Evolutionary conservation across 305 asterid genomes (phyloP).

Genomic region (Fraxinus paxiana): DNA sequence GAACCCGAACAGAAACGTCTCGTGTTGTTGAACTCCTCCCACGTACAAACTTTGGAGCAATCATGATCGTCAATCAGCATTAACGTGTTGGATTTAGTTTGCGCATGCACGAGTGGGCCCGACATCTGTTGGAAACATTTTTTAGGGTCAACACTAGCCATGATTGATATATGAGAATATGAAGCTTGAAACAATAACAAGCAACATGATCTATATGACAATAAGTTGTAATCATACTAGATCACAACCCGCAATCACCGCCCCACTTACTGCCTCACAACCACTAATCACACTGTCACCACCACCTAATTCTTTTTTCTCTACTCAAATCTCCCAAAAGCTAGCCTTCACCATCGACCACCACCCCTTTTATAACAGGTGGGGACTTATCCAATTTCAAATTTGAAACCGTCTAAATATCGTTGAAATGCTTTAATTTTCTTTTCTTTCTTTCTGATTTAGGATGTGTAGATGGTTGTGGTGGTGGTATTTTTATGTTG

Average conservation of each 20-base stretch:
- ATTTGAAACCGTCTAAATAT: not conserved
- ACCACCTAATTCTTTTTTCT: not conserved
- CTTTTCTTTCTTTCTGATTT: not conserved
- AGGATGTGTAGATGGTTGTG: too few species aligned
- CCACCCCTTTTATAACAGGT: not conserved
- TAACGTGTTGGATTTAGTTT: too few species aligned
- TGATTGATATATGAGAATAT: not conserved
- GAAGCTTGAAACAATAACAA: not conserved
- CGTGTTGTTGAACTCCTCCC: too few species aligned
- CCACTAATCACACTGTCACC: not conserved
- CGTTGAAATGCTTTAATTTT: not conserved
- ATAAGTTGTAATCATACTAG: not conserved
- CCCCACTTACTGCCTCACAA: not conserved
- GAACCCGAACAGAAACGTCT: too few species aligned
- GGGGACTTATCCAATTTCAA: not conserved
- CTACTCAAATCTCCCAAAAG: not conserved
- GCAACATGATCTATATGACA: not conserved
- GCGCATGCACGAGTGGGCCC: too few species aligned
- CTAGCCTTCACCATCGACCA: not conserved
- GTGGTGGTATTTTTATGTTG: not conserved
- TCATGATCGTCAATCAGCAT: too few species aligned
- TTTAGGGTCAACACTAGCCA: not conserved
- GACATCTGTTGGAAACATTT: too few species aligned
- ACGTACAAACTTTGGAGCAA: too few species aligned
- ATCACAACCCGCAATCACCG: not conserved